Percentiles rank a stretch among this genome's conserved stretches.
Conservation (phyloP, 305 asterid species). For the Ajuga reptans region DNA sequence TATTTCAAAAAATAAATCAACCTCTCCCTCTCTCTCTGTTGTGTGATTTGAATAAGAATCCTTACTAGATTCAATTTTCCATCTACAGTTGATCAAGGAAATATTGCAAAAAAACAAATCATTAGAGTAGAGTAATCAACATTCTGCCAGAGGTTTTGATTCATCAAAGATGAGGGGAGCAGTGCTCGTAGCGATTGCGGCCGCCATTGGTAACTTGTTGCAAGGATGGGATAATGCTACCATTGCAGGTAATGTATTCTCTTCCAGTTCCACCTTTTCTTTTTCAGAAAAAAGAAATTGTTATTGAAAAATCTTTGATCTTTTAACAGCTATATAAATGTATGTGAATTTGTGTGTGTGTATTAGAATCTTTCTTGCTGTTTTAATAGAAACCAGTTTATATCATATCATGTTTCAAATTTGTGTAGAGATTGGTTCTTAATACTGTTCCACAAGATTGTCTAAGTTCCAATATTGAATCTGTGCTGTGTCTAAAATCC, state of each 20-base stretch:
- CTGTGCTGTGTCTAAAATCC: background rate
- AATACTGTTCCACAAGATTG: background rate
- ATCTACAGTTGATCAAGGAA: conserved; percentile 3
- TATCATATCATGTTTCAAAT: background rate
- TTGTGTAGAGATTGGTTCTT: background rate
- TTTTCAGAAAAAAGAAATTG: background rate
- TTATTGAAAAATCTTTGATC: background rate
- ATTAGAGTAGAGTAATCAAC: background rate
- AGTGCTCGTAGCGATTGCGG: conserved; percentile 64
- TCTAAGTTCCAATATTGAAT: background rate
- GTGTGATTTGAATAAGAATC: conserved; percentile 9
- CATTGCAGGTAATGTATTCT: conserved; percentile 52
- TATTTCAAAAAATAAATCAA: background rate
- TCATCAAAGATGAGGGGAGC: conserved; percentile 56
- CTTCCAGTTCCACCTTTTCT: background rate
- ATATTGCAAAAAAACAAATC: too few relatives aligned
- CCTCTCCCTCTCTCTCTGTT: background rate
- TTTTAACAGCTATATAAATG: background rate
- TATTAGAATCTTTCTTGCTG: background rate
- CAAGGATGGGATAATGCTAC: conserved; percentile 98
- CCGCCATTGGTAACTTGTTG: conserved; percentile 74
- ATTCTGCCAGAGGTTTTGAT: background rate
- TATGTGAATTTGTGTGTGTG: too few relatives aligned
- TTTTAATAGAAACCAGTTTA: background rate
- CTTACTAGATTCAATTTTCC: background rate